These are phyloP conservation scores for Xylariaceae sp. DNA, from an alignment of 2,329 filamentous ascomycete species.

Conservation along the genomic window DNA sequence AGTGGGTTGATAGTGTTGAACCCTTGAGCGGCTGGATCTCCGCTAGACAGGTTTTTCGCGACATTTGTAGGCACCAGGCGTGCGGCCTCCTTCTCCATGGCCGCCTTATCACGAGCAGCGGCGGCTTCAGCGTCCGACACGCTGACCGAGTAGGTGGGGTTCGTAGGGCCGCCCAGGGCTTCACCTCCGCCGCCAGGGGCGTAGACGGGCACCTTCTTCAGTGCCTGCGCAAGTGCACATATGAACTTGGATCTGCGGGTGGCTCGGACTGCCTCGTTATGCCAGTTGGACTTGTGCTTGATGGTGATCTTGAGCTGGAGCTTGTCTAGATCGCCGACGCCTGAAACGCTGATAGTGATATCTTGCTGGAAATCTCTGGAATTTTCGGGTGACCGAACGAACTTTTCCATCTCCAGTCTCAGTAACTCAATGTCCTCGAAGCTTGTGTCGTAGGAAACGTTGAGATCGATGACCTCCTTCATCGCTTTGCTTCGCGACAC, in stretches of 20 bases:
- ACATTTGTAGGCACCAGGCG: conserved; percentile 55
- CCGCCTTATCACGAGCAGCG: conserved; percentile 54
- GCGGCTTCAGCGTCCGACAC: conserved; percentile 65
- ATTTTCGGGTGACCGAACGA: conserved; percentile 80
- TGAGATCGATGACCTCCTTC: conserved; percentile 76
- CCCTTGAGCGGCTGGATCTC: conserved; percentile 41
- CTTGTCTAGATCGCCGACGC: conserved; percentile 83
- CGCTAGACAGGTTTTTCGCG: conserved; percentile 25
- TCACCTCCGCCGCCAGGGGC: conserved; percentile 68
- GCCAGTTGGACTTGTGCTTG: conserved; percentile 89
- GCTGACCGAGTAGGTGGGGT: conserved; percentile 75
- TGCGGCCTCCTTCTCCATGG: conserved; percentile 55
- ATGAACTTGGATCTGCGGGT: conserved; percentile 91
- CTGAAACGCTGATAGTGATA: conserved; percentile 68
- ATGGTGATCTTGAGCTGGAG: conserved; percentile 77
- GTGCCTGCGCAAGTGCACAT: conserved; percentile 79
- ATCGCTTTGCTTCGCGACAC: conserved; percentile 85
- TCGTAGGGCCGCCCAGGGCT: conserved; percentile 58
- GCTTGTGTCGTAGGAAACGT: conserved; percentile 76
- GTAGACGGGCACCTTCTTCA: conserved; percentile 83
- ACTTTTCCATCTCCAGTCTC: conserved; percentile 76
- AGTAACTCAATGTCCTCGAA: conserved; percentile 88
- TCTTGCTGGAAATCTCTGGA: conserved; percentile 85
- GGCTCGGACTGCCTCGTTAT: conserved; percentile 76
- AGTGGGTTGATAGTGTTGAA: conserved; percentile 38